Percentiles rank a stretch among this genome's conserved stretches.
These are phyloP conservation scores for Saposhnikovia divaricata DNA, from an alignment of 129 eudicot genomes.

Conservation along the genomic window DNA sequence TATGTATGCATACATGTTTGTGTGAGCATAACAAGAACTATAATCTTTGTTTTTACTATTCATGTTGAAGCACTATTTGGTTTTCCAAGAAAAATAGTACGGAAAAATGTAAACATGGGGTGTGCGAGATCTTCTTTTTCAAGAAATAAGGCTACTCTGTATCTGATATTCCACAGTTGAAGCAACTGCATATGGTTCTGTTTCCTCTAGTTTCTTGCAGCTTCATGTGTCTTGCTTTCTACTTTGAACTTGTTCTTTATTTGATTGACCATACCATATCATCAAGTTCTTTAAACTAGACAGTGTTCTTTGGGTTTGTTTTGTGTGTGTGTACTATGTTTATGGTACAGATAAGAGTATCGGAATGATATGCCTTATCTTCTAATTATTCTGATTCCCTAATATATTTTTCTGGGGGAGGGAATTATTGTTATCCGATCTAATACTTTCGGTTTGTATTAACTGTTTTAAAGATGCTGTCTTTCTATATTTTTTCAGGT, in stretches of 20 bases:
- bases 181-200: not conserved
- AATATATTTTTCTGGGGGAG: not conserved
- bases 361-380: slow-evolving; percentile 4
- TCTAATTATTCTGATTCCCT: slow-evolving; percentile 11
- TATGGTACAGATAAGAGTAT: not conserved
- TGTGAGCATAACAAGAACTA: not conserved
- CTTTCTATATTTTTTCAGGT: not conserved
- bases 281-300: not conserved
- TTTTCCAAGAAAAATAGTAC: not conserved
- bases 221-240: not conserved
- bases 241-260: not conserved
- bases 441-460: slow-evolving; percentile 21
- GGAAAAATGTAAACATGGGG: not conserved
- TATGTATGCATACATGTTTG: not conserved
- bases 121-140: slow-evolving; percentile 4
- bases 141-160: not conserved
- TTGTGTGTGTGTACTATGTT: not conserved
- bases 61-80: not conserved
- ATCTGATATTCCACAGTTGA: not conserved
- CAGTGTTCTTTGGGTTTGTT: not conserved
- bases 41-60: not conserved
- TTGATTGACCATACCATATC: not conserved
- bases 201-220: not conserved
- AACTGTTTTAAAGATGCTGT: slow-evolving; percentile 22
- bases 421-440: slow-evolving; percentile 6